These are phyloP conservation scores for Penstemon newberryi DNA, from an alignment of 257 asterid species.

Conservation along the genomic window DNA sequence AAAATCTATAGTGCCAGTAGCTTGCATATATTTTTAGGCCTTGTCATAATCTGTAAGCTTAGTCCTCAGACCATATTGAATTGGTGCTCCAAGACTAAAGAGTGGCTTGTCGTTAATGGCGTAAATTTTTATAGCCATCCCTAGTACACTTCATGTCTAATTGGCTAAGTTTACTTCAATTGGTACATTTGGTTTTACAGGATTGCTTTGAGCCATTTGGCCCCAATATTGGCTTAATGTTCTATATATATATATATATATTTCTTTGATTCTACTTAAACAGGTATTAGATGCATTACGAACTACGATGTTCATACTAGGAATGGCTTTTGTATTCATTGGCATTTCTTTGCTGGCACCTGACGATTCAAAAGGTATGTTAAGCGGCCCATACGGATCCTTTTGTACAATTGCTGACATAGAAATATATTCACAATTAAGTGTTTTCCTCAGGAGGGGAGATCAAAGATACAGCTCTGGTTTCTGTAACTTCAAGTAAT, in stretches of 20 bases:
- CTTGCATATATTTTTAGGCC: constrained; percentile 9
- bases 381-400: constrained; percentile 6
- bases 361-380: constrained; percentile 85
- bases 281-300: constrained; percentile 92
- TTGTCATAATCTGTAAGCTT: neutral
- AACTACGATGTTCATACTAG: constrained; percentile 88
- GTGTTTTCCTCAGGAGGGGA: constrained; percentile 59
- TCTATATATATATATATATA: neutral
- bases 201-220: constrained; percentile 8
- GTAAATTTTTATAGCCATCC: constrained; percentile 2
- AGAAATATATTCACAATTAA: constrained; percentile 24
- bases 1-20: constrained; percentile 12
- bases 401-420: neutral
- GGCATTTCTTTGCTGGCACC: constrained; percentile 98
- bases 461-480: constrained; percentile 57
- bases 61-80: constrained; percentile 16
- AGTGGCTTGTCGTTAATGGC: neutral
- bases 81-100: constrained; percentile 15
- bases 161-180: neutral
- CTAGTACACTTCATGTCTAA: constrained; percentile 6
- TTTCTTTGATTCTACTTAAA: constrained; percentile 21
- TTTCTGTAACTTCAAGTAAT: constrained; percentile 50
- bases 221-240: constrained; percentile 5
- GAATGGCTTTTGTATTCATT: constrained; percentile 84
- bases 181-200: neutral